Conservation (phyloP, 305 asterid genomes). For the Striga hermonthica region DNA sequence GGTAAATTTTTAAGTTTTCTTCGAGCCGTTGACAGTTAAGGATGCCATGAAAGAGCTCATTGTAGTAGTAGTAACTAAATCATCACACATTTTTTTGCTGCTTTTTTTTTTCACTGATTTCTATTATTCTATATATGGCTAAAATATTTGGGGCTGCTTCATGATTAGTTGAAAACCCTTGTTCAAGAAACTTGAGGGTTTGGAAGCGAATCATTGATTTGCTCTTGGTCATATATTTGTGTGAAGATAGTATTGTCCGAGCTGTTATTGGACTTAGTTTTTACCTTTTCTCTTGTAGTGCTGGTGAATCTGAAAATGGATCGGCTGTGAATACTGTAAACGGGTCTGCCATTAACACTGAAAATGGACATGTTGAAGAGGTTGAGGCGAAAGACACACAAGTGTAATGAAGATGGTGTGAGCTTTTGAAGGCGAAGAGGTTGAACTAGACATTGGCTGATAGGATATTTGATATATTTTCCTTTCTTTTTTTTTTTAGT, state of each 20-base stretch:
- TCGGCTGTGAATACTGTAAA: conserved; percentile 29
- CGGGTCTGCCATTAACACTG: neutral
- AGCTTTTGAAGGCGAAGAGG: conserved; percentile 11
- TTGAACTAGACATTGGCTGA: conserved; percentile 25
- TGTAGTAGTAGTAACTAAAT: neutral
- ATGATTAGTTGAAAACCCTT: neutral
- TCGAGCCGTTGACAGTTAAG: neutral
- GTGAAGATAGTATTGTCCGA: neutral
- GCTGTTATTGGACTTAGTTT: conserved; percentile 12
- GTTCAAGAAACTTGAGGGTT: neutral
- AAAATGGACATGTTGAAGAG: conserved; percentile 35
- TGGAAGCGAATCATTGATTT: neutral
- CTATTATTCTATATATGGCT: neutral
- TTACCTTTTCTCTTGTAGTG: conserved; percentile 35
- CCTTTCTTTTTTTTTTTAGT: neutral
- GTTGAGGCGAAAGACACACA: conserved; percentile 32
- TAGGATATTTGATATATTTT: conserved; percentile 24
- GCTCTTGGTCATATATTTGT: neutral
- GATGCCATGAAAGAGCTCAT: neutral
- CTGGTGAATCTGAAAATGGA: conserved; percentile 46
- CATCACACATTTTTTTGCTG: neutral
- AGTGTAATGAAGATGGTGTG: conserved; percentile 23
- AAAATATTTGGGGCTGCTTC: neutral
- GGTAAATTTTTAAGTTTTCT: neutral
- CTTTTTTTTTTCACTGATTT: too few species aligned